phyloP scores from a whole-genome alignment of 352 stramenopile genomes.

The Globisporangium alternatum region DNA sequence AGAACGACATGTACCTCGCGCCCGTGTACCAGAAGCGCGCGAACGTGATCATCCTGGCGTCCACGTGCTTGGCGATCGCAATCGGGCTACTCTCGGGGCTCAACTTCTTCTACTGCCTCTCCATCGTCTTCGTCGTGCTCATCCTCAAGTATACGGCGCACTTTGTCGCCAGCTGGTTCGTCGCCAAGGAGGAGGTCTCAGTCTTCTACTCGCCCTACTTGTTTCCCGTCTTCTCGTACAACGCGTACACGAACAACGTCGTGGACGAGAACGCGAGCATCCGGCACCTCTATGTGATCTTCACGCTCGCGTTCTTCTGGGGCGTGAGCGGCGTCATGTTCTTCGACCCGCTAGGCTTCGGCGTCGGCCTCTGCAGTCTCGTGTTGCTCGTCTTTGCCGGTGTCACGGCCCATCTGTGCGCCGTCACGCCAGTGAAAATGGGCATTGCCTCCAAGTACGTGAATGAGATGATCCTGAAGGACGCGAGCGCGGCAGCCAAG shows the following conservation, averaged over 20 bases:
- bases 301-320: conserved; percentile 82
- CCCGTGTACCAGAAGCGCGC: conserved; percentile 55
- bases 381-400: conserved; percentile 75
- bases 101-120: conserved; percentile 83
- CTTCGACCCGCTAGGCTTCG: conserved; percentile 86
- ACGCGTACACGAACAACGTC: conserved; percentile 90
- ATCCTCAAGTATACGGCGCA: conserved; percentile 73
- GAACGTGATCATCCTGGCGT: conserved; percentile 34
- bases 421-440: conserved; percentile 85
- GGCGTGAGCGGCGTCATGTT: conserved; percentile 88
- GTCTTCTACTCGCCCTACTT: conserved; percentile 88
- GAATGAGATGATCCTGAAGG: conserved; percentile 85
- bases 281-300: conserved; percentile 59
- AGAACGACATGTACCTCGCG: conserved; percentile 81
- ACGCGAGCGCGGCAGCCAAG: conserved; percentile 76
- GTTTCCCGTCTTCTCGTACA: conserved; percentile 90
- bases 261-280: conserved; percentile 81
- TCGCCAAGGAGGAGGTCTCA: conserved; percentile 55
- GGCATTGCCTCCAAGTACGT: conserved; percentile 87
- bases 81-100: conserved; percentile 45
- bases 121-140: conserved; percentile 81
- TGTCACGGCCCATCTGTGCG: conserved; percentile 74
- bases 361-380: conserved; percentile 84
- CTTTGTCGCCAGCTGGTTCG: conserved; percentile 57
- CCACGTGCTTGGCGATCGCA: conserved; percentile 37